These are phyloP conservation scores for Pseudomassariella vexata DNA, from an alignment of 2,329 filamentous ascomycete species.

Conservation along the genomic window DNA sequence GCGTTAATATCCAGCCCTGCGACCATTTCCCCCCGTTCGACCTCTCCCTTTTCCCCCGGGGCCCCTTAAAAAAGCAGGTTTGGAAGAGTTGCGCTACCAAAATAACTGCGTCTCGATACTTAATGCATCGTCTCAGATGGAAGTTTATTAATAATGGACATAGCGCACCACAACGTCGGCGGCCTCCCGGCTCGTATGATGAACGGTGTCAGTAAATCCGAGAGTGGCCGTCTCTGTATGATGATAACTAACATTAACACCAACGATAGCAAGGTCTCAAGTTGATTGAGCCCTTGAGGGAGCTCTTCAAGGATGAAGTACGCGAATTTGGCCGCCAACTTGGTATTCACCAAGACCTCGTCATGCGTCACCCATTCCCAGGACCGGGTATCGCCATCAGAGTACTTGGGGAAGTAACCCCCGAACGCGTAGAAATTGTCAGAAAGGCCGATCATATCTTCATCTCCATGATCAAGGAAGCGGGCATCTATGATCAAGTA, in stretches of 20 bases:
- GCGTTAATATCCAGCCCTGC: background rate
- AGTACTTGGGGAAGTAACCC: constrained; percentile 79
- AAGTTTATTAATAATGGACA: constrained; percentile 8
- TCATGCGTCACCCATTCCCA: constrained; percentile 72
- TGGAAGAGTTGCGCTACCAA: too few species aligned
- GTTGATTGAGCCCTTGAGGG: constrained; percentile 72
- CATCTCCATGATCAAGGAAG: constrained; percentile 67
- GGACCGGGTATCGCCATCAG: constrained; percentile 66
- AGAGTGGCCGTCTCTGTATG: too few species aligned
- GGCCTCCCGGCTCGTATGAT: constrained; percentile 31
- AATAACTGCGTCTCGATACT: too few species aligned
- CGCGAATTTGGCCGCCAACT: constrained; percentile 63
- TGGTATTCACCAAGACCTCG: constrained; percentile 66
- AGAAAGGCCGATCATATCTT: constrained; percentile 73
- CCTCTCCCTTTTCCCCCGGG: too few species aligned
- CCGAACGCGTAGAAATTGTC: constrained; percentile 71
- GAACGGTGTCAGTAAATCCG: constrained; percentile 25
- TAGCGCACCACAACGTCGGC: constrained; percentile 38
- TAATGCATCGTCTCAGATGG: too few species aligned
- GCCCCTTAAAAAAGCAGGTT: too few species aligned
- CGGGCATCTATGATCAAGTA: constrained; percentile 63
- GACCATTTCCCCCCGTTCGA: too few species aligned
- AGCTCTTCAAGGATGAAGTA: constrained; percentile 77
- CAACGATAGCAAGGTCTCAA: constrained; percentile 50
- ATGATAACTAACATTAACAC: too few species aligned